Evolutionary conservation across 2,329 filamentous ascomycete genomes (phyloP), one percentile per base, ranked within the genome.

Genomic region (Colletotrichum salicis): DNA sequence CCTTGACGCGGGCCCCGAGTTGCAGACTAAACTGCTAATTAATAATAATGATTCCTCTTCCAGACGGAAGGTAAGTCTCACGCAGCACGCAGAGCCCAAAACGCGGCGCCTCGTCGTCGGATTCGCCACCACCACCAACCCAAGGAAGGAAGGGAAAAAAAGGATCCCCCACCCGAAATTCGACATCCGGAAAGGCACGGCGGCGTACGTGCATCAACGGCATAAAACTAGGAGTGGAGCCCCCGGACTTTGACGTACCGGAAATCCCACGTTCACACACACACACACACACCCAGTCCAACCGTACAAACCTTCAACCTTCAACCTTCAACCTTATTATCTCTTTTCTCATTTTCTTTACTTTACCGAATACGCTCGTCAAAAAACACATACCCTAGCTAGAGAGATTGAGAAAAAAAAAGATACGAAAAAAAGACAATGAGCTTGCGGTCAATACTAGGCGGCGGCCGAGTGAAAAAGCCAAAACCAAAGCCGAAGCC

Each of bases 391-490:
- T 8, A 29, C 27, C 4, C 27, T 29, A 29, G 27, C 13, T n/a
- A n/a, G n/a, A 27, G 74, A 41, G 37, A 41, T 19, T 2, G 13
- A 41, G 37, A 37, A 11, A 37, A 37, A 37, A 64, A 58, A n/a
- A 33, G 22, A 24, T 13, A 22, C 12, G 64, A 41, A 75, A 74
- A 29, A 56, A 24, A 58, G 59, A 24, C 58, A 4, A 72, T 72
- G 70, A 81, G 77, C 33, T 76, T 84, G 60, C 79, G 78, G 10
- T 82, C 83, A 2, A 83, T 84, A 66, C 75, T 84, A 3, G 82
- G 83, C 24, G 78, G 81, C 15, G 78, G 76, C 29, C 80, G 82
- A 33, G 76, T 84, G 12, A 78, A 68, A 31, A 84, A 84, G 66
- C 70, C 69, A 48, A 71, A 69, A 66, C 72, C 69, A 48, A 69